Conservation (phyloP, 2,329 filamentous ascomycete species). For the Thielaviopsis populi region DNA sequence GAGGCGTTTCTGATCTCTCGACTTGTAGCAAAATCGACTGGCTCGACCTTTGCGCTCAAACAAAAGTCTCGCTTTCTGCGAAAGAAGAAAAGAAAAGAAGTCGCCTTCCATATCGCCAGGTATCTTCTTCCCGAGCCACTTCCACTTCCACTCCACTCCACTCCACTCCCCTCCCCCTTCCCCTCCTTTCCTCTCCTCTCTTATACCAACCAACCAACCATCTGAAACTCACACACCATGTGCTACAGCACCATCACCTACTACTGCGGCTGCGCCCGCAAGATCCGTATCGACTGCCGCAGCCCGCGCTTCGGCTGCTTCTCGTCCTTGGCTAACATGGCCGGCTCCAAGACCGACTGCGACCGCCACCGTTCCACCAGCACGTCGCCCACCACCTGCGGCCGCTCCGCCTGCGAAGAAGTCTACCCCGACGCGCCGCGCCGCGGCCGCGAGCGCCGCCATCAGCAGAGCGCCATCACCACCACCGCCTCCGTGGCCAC, state of each 20-base stretch:
- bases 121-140: neutral
- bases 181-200: neutral
- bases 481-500: neutral
- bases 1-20: neutral
- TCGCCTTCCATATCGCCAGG: neutral
- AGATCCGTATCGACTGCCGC: neutral
- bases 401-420: constrained; percentile 8
- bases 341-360: constrained; percentile 4
- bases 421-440: constrained; percentile 6
- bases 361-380: neutral
- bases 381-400: constrained; percentile 6
- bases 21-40: neutral
- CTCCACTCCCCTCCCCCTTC: neutral
- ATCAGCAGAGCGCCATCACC: neutral
- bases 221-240: neutral
- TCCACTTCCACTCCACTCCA: neutral
- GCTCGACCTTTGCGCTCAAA: neutral
- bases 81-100: neutral
- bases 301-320: constrained; percentile 6
- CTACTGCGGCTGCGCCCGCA: constrained; percentile 7
- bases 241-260: constrained; percentile 3
- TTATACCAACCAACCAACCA: neutral
- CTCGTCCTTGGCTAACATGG: neutral
- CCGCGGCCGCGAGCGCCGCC: neutral
- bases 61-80: neutral